Base-by-base conservation (phyloP, 345 rosid species). In the Adansonia digitata region DNA sequence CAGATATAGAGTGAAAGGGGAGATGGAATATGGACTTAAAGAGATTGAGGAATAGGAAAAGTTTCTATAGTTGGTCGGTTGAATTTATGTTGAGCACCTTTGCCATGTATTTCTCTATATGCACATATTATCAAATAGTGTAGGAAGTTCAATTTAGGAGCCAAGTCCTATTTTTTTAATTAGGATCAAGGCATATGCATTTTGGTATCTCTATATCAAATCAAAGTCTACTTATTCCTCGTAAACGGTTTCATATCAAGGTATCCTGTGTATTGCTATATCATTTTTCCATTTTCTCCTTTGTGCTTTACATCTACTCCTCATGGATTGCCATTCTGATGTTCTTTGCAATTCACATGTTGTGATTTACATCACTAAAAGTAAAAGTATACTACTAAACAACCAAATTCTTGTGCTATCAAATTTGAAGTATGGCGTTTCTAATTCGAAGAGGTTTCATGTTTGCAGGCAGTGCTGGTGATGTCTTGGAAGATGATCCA, bases 401-500 rank as follows among this genome's bases (percentile, higher is more conserved):
- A 10, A 29, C 46, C 22, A 17, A 68, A 26, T 26, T 15, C 34
- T 15, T 18, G 2, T 73, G 52, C 37, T 13, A 29, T 26, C 15
- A 51, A 71, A 65, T 75, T 70, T 24, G 11, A 22, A 70, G 37
- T 37, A 71, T 57, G 71, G 37, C 29, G 60, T 46, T 27, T 72
- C 53, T 27, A 75, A 66, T 67, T 42, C 66, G 64, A 53, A 26
- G 70, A 5, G 75, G 27, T 0, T 74, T 29, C 52, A 52, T 24
- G 34, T 43, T 77, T 83, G 71, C 83, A 95, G 99, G 99, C 70
- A 95, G 99, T 83, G 99, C 98, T 75, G 98, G 99, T 60, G 99
- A 95, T 84, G 99, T 95, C 27, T 82, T 95, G 86, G 99, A 95
- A 71, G 98, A 95, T 85, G 82, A 95, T 82, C 99, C 98, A 0